Evolutionary conservation across 768 basidiomycete genomes (phyloP), one percentile per base, ranked within the genome.

Genomic region (Tulasnella sp.): DNA sequence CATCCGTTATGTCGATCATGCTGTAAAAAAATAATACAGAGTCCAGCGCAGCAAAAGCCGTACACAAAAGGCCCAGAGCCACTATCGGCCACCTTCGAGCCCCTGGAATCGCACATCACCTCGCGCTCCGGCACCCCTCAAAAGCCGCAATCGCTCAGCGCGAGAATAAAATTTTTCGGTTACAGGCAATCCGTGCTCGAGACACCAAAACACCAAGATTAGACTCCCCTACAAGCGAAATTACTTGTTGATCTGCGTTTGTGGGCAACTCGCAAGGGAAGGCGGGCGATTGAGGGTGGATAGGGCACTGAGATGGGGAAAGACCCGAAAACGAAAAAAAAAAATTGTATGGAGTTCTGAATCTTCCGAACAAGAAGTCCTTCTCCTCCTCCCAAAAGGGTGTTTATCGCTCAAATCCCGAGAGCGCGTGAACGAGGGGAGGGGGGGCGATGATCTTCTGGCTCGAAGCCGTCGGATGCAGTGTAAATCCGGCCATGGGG

Each of bases 101-200:
- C 64, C 64, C 64, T 69, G 64, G 64, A 69, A 14, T 69, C 34
- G 64, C 64, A 69, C 64, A 69, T 69, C 64, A 69, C 64, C 64
- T 69, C 34, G 64, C 34, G 64, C 64, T 69, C 64, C 64, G 64
- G 31, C 28, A 60, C 64, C 64, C 64, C 64, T 69, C 64, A 69
- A 69, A 69, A 69, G 64, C 64, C 64, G 64, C 64, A 69, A 69
- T 37, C 64, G 34, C 64, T 69, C 64, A 69, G 34, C 28, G 34
- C 64, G 34, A 69, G 64, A 69, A 69, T n/a, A n/a, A 22, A 54
- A 6, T 11, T 54, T 37, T 69, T 28, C 14, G 6, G 8, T 37
- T 31, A 28, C 64, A 6, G 16, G 28, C 28, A 37, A 28, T 14
- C 28, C 60, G n/a, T 64, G 31, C 5, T 28, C 60, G 60, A 64